Conservation (phyloP, 805 yeast species). For the Kockiozyma suomiensis region DNA sequence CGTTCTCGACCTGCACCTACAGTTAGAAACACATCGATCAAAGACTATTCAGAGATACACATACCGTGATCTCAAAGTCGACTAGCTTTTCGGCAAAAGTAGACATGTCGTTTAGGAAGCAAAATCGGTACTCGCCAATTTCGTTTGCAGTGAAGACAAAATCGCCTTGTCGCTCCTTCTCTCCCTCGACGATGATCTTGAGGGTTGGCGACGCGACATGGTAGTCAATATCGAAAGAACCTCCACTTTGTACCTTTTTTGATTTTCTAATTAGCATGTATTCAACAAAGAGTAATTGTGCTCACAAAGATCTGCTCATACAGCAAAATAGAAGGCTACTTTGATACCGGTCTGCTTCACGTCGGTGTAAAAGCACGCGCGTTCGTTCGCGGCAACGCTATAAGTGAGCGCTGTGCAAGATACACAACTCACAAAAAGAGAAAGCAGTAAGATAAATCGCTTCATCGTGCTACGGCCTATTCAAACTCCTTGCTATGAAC, state of each 20-base stretch:
- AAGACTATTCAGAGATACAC: conserved; percentile 39
- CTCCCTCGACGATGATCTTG: conserved; percentile 54
- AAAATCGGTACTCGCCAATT: conserved; percentile 82
- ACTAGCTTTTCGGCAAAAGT: conserved; percentile 80
- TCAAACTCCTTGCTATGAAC: not conserved
- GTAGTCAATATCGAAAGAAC: conserved; percentile 79
- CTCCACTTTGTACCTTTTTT: conserved; percentile 63
- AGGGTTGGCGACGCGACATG: conserved; percentile 58
- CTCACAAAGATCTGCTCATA: not conserved
- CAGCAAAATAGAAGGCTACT: conserved; percentile 79
- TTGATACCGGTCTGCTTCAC: conserved; percentile 61
- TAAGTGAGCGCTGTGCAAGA: conserved; percentile 59
- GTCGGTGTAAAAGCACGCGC: conserved; percentile 69
- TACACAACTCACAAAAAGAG: conserved; percentile 8
- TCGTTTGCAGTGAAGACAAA: conserved; percentile 66
- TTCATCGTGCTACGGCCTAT: not conserved
- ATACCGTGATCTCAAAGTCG: conserved; percentile 70
- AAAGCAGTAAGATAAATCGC: not conserved
- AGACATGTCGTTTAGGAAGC: conserved; percentile 80
- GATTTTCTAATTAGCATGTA: not conserved
- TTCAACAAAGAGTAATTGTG: not conserved
- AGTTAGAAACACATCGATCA: not conserved
- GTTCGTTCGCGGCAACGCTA: conserved; percentile 72
- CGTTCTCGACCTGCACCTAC: conserved; percentile 40
- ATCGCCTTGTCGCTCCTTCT: conserved; percentile 77